A percentile compares a stretch with the other conserved stretches of the same genome.
phyloP scores from a whole-genome alignment of 1,284 basidiomycete genomes.

The Cutaneotrichosporon arboriforme region DNA sequence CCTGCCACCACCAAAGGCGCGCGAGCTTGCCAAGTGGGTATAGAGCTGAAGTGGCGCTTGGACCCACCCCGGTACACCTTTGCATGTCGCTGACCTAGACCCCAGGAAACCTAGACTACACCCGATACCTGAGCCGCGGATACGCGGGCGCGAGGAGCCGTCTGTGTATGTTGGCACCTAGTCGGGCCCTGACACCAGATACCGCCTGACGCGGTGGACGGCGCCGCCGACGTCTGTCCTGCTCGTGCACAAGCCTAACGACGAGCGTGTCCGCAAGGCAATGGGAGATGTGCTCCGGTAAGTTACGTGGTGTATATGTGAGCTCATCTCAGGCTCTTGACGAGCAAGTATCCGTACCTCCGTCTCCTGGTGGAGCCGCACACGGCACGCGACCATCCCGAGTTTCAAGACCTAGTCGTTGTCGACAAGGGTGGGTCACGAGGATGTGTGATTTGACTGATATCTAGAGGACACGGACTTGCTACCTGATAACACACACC shows the following conservation, averaged over 20 bases:
- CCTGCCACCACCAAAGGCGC: slow-evolving; percentile 18
- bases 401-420: slow-evolving; percentile 33
- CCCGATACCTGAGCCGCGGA: neutral
- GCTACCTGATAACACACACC: slow-evolving; percentile 54
- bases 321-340: slow-evolving; percentile 26
- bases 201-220: slow-evolving; percentile 34
- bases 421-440: slow-evolving; percentile 20
- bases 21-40: slow-evolving; percentile 21
- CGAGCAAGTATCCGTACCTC: slow-evolving; percentile 26
- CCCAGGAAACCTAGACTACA: slow-evolving; percentile 11
- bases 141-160: neutral
- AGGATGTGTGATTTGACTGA: too few relatives aligned
- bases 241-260: slow-evolving; percentile 52
- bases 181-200: slow-evolving; percentile 14
- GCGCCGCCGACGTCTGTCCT: slow-evolving; percentile 46
- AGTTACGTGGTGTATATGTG: slow-evolving; percentile 39
- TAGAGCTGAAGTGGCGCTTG: too few relatives aligned
- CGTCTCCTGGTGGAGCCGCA: slow-evolving; percentile 39
- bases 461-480: slow-evolving; percentile 21
- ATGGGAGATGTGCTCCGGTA: slow-evolving; percentile 47
- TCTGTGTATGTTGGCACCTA: too few relatives aligned
- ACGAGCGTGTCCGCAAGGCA: slow-evolving; percentile 46
- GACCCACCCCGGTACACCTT: neutral
- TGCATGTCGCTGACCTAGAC: slow-evolving; percentile 6
- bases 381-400: slow-evolving; percentile 34